These are phyloP conservation scores for Tulasnella sp. DNA, from an alignment of 768 basidiomycete genomes.

Conservation along the genomic window DNA sequence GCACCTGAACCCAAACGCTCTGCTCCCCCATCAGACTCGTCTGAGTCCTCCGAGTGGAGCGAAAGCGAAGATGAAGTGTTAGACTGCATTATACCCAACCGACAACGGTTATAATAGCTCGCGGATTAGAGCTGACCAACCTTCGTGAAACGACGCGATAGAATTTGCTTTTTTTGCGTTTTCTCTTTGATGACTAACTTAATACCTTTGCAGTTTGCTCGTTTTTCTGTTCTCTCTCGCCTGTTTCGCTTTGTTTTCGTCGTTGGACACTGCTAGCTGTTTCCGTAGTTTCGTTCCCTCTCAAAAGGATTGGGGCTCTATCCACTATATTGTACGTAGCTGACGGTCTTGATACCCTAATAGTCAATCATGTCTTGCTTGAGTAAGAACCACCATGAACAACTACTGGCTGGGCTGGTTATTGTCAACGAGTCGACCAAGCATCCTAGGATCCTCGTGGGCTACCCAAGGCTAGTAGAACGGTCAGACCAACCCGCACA, in stretches of 20 bases:
- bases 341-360: neutral
- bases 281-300: neutral
- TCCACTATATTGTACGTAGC: neutral
- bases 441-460: constrained; percentile 53
- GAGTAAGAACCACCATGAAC: neutral
- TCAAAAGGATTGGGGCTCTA: neutral
- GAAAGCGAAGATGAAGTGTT: constrained; percentile 8
- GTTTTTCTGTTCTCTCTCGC: neutral
- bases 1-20: neutral
- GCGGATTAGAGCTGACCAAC: neutral
- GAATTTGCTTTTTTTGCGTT: neutral
- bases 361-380: neutral
- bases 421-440: too few relatives aligned
- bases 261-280: neutral
- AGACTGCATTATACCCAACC: neutral
- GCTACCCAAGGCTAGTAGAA: constrained; percentile 55
- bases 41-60: neutral
- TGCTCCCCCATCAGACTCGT: neutral
- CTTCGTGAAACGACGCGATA: neutral
- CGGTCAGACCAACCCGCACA: constrained; percentile 65
- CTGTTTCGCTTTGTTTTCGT: neutral
- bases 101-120: neutral
- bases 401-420: too few relatives aligned
- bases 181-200: neutral
- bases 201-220: neutral